Percentiles rank a stretch among this genome's conserved stretches.
Evolutionary conservation across 305 asterid genomes (phyloP).

Genomic region (Solanum hybrid): DNA sequence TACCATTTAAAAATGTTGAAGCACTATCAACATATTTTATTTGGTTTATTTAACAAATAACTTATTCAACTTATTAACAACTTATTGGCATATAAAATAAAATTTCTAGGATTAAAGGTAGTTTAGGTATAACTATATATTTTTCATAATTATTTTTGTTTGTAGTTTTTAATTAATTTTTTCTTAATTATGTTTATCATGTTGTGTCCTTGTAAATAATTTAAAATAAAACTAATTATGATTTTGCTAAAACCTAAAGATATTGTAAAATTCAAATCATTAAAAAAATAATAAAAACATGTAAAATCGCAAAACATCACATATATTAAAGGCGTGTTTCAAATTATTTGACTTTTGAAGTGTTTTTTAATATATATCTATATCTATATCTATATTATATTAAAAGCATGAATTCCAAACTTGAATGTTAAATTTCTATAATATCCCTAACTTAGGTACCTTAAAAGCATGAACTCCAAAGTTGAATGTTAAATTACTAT

Average conservation of each 20-base stretch:
- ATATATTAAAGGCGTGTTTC: neutral
- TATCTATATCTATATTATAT: no score
- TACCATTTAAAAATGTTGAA: neutral
- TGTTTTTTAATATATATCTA: neutral
- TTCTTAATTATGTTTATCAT: neutral
- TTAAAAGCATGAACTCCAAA: no score
- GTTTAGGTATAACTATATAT: neutral
- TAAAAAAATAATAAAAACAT: no score
- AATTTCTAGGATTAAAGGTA: neutral
- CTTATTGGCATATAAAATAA: no score
- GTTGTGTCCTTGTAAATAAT: neutral
- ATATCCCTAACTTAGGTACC: no score
- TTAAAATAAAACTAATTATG: no score
- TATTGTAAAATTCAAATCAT: neutral
- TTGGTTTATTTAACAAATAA: neutral
- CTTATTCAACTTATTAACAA: neutral
- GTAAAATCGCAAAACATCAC: neutral
- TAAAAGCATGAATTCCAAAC: neutral
- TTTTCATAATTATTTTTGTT: neutral
- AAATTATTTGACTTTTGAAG: neutral
- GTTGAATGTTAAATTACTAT: no score
- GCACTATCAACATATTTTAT: neutral
- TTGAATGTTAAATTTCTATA: no score
- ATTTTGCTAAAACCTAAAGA: neutral
- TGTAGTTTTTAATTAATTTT: neutral